phyloP scores from a whole-genome alignment of 306 rosid genomes.

The Echinosophora koreensis region DNA sequence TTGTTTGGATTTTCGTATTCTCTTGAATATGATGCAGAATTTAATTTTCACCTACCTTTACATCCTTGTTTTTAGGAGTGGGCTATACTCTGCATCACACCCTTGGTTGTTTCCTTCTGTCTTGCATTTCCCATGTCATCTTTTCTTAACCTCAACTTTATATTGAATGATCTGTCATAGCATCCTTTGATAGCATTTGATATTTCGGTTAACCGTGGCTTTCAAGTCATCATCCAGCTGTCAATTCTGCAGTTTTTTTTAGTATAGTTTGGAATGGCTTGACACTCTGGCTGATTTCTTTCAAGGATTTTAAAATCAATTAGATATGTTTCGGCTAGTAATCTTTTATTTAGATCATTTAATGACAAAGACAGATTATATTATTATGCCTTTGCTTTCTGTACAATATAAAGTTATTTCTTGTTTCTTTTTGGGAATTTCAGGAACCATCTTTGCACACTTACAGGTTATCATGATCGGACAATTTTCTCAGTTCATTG shows the following conservation, averaged over 20 bases:
- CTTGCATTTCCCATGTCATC: neutral
- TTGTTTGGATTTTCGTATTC: neutral
- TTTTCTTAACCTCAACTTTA: conserved; percentile 32
- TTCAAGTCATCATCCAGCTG: conserved; percentile 16
- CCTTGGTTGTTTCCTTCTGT: conserved; percentile 29
- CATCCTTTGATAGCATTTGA: conserved; percentile 1
- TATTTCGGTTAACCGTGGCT: conserved; percentile 16
- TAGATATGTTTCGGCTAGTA: conserved; percentile 21
- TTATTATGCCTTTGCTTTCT: conserved; percentile 26
- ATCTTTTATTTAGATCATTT: conserved; percentile 35
- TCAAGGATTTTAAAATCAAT: conserved; percentile 16
- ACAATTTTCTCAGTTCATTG: conserved; percentile 96
- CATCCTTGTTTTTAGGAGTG: conserved; percentile 12
- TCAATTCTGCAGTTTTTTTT: conserved; percentile 1
- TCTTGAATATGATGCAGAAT: neutral
- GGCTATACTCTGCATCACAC: neutral
- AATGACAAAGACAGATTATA: conserved; percentile 1
- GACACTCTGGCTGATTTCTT: conserved; percentile 37
- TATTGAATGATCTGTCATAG: conserved; percentile 27
- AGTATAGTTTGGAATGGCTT: conserved; percentile 33
- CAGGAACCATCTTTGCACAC: conserved; percentile 92
- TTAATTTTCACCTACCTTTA: conserved; percentile 1
- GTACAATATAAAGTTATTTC: conserved; percentile 27
- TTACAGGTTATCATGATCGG: conserved; percentile 94
- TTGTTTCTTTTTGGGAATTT: conserved; percentile 50